These are phyloP conservation scores for Pseudopithomyces chartarum DNA, from an alignment of 2,329 filamentous ascomycete species.

Conservation along the genomic window DNA sequence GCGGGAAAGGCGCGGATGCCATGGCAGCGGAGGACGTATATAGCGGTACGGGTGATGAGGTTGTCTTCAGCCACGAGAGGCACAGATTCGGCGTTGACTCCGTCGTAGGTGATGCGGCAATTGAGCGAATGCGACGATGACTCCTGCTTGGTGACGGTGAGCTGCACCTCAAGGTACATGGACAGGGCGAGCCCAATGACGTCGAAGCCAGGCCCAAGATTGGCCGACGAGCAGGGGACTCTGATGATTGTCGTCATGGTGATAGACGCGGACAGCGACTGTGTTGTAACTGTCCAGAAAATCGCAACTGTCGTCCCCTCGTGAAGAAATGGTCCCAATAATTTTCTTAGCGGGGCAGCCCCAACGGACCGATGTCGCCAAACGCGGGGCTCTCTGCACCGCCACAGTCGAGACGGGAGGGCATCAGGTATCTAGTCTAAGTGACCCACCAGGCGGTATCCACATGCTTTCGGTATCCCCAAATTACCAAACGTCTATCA, in stretches of 20 bases:
- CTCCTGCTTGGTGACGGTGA: constrained; percentile 66
- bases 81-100: constrained; percentile 78
- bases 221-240: constrained; percentile 93
- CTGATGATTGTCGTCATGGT: constrained; percentile 63
- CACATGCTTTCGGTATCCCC: no score
- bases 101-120: constrained; percentile 90
- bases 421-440: no score
- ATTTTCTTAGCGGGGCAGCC: constrained; percentile 3
- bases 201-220: constrained; percentile 96
- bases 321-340: constrained; percentile 1
- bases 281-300: neutral
- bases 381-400: constrained; percentile 4
- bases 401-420: neutral
- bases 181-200: constrained; percentile 95
- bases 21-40: constrained; percentile 94
- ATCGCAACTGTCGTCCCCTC: neutral
- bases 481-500: no score
- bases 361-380: constrained; percentile 10
- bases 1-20: constrained; percentile 80
- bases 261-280: constrained; percentile 1
- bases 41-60: constrained; percentile 88
- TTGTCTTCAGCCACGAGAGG: constrained; percentile 84
- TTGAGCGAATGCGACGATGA: constrained; percentile 70
- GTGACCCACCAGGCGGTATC: neutral
- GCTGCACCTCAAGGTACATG: constrained; percentile 87